Conservation (phyloP, 73 alveolate species). For the Paramecium biaurelia region DNA sequence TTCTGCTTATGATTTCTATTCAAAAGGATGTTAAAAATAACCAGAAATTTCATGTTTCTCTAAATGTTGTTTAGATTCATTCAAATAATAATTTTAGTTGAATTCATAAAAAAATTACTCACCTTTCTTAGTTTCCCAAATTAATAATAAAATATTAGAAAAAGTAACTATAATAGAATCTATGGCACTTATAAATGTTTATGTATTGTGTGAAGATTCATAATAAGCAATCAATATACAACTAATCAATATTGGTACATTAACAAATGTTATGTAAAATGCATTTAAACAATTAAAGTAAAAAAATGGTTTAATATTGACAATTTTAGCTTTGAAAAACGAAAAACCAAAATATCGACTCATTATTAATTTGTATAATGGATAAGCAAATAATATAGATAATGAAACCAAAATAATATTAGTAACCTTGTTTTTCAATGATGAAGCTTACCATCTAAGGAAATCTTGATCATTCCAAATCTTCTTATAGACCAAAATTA, state of each 20-base stretch:
- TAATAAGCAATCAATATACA: not conserved
- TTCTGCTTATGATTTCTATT: not conserved
- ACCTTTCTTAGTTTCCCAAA: constrained; percentile 38
- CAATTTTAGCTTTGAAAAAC: constrained; percentile 35
- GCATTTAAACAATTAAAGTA: not conserved
- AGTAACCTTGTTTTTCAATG: not conserved
- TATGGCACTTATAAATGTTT: constrained; percentile 33
- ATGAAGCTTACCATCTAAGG: not conserved
- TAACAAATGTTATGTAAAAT: not conserved
- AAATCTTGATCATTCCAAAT: not conserved
- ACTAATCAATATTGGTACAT: not conserved
- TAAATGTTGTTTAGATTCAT: not conserved
- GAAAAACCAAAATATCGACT: constrained; percentile 36
- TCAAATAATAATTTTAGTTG: not conserved
- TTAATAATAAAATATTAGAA: not conserved
- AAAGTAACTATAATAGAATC: not conserved
- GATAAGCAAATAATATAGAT: not conserved
- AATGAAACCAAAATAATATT: not conserved
- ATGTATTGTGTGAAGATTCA: not conserved
- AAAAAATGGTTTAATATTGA: not conserved
- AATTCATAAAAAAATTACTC: constrained; percentile 23
- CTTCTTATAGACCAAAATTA: not conserved
- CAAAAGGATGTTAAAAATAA: not conserved
- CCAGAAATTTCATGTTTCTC: not conserved
- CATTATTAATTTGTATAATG: not conserved